Base-by-base conservation (phyloP, 805 yeast genomes). In the Torulaspora franciscae region DNA sequence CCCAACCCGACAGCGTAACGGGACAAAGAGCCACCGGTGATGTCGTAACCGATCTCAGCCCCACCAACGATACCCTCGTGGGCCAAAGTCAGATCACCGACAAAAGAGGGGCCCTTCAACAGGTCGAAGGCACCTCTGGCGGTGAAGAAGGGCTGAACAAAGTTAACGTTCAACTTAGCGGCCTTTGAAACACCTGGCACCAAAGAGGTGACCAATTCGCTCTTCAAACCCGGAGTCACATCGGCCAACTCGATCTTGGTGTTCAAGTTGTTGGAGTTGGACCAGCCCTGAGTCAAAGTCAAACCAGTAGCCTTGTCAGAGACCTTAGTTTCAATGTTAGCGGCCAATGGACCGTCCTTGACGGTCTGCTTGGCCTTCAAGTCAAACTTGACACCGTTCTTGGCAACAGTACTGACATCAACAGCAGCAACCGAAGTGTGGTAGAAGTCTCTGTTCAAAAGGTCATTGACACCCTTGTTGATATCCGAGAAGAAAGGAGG, bases 41-140 rank as follows among this genome's bases (percentile, higher is more conserved):
- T 87, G 75, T 93, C 98, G 78, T 93, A 93, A 62, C 95, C 93
- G 67, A 91, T 81, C 75, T 93, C 95, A 58, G 90, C 95, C 74
- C 99, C 99, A 60, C 91, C 91, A 58, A 95, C 81, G 79, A 89
- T 83, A 61, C 96, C 96, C 62, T 89, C 96, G 74, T 87, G 95
- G 64, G 96, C 95, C 63, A 90, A 80, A 54, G 96, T 82, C 67
- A 88, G 78, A 72, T 93, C 96, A 73, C 97, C 97, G 58, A 87
- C 81, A 70, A 95, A 93, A 58, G 85, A 76, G 59, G 98, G 96
- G 59, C 96, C 96, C 79, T 91, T 90, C 69, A 90, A 77, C 66
- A 91, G 76, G 73, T 93, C 97, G 61, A 93, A 88, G 74, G 87
- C 87, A 60, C 90, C 95, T 74, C 95, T 83, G 61, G 96, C 95